Conservation (phyloP, 2,329 filamentous ascomycete species). For the Sarocladiaceae sp. region DNA sequence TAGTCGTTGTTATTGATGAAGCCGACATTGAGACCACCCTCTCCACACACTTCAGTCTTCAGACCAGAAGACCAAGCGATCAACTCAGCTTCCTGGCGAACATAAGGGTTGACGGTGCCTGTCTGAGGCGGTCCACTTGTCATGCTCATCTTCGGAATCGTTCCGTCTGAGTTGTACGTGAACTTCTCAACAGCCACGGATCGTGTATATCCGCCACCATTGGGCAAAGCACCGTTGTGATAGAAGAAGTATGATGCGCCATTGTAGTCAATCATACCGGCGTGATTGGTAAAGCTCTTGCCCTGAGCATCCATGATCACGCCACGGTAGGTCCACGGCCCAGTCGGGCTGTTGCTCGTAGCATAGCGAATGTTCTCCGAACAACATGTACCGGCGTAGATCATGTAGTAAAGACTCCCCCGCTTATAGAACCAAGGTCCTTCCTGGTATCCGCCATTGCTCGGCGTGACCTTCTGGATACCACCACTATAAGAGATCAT, state of each 20-base stretch:
- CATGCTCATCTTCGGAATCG: conserved; percentile 23
- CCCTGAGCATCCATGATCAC: conserved; percentile 24
- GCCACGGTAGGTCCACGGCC: conserved; percentile 27
- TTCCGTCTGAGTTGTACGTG: conserved; percentile 22
- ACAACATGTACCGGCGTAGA: conserved; percentile 24
- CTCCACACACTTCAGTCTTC: conserved; percentile 18
- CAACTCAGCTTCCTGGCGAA: conserved; percentile 23
- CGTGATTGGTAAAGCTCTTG: conserved; percentile 25
- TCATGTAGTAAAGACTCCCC: conserved; percentile 23
- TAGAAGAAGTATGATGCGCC: conserved; percentile 26
- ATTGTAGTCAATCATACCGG: conserved; percentile 24
- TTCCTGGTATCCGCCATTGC: conserved; percentile 21
- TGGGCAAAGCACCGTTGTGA: conserved; percentile 26
- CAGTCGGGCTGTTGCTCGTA: conserved; percentile 20
- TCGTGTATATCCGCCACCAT: conserved; percentile 22
- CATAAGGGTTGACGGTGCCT: conserved; percentile 21
- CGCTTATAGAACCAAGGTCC: conserved; percentile 28
- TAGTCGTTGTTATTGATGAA: conserved; percentile 25
- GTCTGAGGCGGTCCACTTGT: conserved; percentile 23
- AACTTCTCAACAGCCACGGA: conserved; percentile 25
- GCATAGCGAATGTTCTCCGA: conserved; percentile 26
- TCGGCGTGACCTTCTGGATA: conserved; percentile 17
- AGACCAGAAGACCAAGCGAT: conserved; percentile 23
- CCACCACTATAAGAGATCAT: conserved; percentile 29
- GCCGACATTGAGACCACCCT: conserved; percentile 21